These are phyloP conservation scores for Amanita inopinata DNA, from an alignment of 768 basidiomycete species.

Conservation along the genomic window DNA sequence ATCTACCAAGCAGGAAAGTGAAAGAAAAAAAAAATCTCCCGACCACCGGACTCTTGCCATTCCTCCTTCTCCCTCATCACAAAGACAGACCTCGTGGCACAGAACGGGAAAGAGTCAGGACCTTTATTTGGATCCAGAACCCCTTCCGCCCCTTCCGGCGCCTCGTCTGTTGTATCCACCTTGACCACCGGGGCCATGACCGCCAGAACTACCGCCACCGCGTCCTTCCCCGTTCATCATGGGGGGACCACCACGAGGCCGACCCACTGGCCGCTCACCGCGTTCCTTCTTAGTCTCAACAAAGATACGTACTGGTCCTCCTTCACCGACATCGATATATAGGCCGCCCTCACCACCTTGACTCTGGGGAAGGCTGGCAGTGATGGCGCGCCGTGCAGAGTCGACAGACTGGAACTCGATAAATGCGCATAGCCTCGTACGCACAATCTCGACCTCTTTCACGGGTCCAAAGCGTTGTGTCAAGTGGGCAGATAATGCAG, in stretches of 20 bases:
- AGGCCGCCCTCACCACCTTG: slow-evolving; percentile 90
- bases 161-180: slow-evolving; percentile 9
- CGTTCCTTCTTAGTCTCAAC: slow-evolving; percentile 92
- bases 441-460: slow-evolving; percentile 85
- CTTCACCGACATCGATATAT: slow-evolving; percentile 57
- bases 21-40: slow-evolving; percentile 3
- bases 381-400: slow-evolving; percentile 78
- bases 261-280: slow-evolving; percentile 59
- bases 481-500: slow-evolving; percentile 40
- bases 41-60: slow-evolving; percentile 2
- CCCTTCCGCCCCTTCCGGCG: slow-evolving; percentile 4
- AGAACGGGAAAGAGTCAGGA: background rate
- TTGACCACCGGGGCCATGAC: slow-evolving; percentile 19
- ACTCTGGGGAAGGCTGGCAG: slow-evolving; percentile 47
- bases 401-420: slow-evolving; percentile 78
- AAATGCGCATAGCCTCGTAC: slow-evolving; percentile 87
- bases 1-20: background rate
- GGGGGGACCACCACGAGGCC: slow-evolving; percentile 56
- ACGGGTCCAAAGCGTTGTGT: slow-evolving; percentile 65
- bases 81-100: background rate
- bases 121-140: slow-evolving; percentile 6
- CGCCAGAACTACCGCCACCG: slow-evolving; percentile 24
- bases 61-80: slow-evolving; percentile 2
- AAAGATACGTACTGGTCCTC: slow-evolving; percentile 43
- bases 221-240: slow-evolving; percentile 39